These are phyloP conservation scores for Pyrenochaeta sp. DNA, from an alignment of 2,329 filamentous ascomycete genomes.

Conservation along the genomic window DNA sequence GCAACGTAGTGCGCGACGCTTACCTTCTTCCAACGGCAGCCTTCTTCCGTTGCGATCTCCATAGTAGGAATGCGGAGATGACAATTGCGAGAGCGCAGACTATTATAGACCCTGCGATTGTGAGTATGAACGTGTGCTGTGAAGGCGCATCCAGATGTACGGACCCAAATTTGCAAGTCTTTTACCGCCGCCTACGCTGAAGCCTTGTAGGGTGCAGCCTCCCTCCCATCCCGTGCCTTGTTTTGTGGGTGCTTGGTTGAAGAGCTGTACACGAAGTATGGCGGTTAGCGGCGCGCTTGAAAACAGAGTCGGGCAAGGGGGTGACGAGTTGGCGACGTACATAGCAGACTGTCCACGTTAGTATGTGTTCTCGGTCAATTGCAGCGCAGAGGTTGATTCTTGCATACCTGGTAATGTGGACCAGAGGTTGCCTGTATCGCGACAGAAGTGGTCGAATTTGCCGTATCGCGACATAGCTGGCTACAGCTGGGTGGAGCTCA, in stretches of 20 bases:
- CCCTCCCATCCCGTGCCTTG: slow-evolving; percentile 65
- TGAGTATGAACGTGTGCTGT: slow-evolving; percentile 32
- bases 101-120: slow-evolving; percentile 78
- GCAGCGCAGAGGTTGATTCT: neutral
- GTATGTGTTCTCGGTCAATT: slow-evolving; percentile 21
- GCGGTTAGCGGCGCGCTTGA: slow-evolving; percentile 37
- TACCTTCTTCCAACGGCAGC: slow-evolving; percentile 94
- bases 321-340: slow-evolving; percentile 43
- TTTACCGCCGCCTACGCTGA: slow-evolving; percentile 70
- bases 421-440: slow-evolving; percentile 55
- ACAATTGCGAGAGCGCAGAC: slow-evolving; percentile 80
- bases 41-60: slow-evolving; percentile 85
- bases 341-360: slow-evolving; percentile 57
- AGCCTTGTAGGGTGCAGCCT: slow-evolving; percentile 80
- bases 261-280: slow-evolving; percentile 62
- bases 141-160: slow-evolving; percentile 40
- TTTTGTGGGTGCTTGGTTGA: slow-evolving; percentile 67
- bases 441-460: slow-evolving; percentile 58
- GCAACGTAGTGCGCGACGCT: slow-evolving; percentile 23
- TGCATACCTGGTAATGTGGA: slow-evolving; percentile 52
- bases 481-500: slow-evolving; percentile 32
- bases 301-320: slow-evolving; percentile 17
- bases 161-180: slow-evolving; percentile 84
- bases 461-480: slow-evolving; percentile 47
- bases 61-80: slow-evolving; percentile 72